Conservation (phyloP, 176 grass and related monocot species). For the Carex littledalei region DNA sequence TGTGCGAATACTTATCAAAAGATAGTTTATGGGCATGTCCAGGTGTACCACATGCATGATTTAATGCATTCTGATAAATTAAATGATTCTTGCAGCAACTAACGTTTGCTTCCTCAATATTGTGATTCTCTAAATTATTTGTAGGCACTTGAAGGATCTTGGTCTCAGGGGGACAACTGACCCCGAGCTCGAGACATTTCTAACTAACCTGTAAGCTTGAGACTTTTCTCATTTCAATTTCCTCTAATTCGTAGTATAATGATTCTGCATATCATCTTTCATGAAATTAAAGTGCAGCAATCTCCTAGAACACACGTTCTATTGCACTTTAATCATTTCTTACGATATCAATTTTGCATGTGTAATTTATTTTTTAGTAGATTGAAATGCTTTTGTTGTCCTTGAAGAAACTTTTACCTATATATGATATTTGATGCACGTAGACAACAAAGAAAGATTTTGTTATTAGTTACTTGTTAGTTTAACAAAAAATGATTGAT, state of each 20-base stretch:
- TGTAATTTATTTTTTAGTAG: not conserved
- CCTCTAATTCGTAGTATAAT: not conserved
- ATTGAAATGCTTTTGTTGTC: not conserved
- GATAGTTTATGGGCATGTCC: not conserved
- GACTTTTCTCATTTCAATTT: not conserved
- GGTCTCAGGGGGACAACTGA: slow-evolving; percentile 36
- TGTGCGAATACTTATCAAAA: not conserved
- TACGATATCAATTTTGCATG: not conserved
- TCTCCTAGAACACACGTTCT: not conserved
- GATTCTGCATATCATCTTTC: not conserved
- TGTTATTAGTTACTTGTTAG: not conserved
- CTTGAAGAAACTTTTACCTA: not conserved
- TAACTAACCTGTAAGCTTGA: slow-evolving; percentile 48
- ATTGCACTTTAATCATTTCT: not conserved
- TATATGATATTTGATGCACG: not conserved
- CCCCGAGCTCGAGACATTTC: slow-evolving; percentile 30
- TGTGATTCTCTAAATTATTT: slow-evolving; percentile 14
- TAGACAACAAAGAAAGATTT: not conserved
- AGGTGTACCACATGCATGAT: not conserved
- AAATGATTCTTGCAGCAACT: not conserved
- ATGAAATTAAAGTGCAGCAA: not conserved
- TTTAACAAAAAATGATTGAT: not conserved
- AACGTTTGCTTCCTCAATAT: not conserved
- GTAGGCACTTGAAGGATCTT: slow-evolving; percentile 61
- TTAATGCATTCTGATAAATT: not conserved